phyloP scores from a whole-genome alignment of 169 alveolate species.

The Eimeria tenella region DNA sequence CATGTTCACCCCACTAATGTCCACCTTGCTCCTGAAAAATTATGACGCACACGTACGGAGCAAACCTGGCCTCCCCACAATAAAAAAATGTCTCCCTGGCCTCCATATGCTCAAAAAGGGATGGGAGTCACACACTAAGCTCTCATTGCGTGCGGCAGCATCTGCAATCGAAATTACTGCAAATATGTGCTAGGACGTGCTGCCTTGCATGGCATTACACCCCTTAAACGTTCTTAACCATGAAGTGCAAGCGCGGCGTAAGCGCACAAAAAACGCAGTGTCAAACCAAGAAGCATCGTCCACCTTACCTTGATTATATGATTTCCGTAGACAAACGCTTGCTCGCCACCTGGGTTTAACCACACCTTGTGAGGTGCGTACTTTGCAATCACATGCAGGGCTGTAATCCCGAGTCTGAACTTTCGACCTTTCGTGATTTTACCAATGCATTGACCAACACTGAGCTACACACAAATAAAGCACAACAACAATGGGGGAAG shows the following conservation, averaged over 20 bases:
- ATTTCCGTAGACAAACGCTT: constrained; percentile 95
- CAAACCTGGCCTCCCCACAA: too few relatives aligned
- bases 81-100: too few relatives aligned
- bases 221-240: too few relatives aligned
- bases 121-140: too few relatives aligned
- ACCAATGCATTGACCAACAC: constrained; percentile 94
- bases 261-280: too few relatives aligned
- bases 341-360: constrained; percentile 96
- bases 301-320: constrained; percentile 91
- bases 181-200: too few relatives aligned
- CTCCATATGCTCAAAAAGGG: too few relatives aligned
- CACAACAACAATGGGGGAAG: background rate
- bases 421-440: constrained; percentile 94
- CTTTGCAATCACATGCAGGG: constrained; percentile 93
- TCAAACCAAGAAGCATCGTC: too few relatives aligned
- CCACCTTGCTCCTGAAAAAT: background rate
- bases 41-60: background rate
- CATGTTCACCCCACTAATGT: background rate
- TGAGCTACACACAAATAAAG: constrained; percentile 59
- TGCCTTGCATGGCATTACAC: too few relatives aligned
- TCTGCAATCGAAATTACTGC: too few relatives aligned
- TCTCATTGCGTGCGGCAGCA: too few relatives aligned
- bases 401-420: constrained; percentile 93
- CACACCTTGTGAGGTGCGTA: constrained; percentile 94
- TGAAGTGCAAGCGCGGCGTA: too few relatives aligned